Base-by-base conservation (phyloP, 1,284 basidiomycete species). In the Xerocomus nothofagi region DNA sequence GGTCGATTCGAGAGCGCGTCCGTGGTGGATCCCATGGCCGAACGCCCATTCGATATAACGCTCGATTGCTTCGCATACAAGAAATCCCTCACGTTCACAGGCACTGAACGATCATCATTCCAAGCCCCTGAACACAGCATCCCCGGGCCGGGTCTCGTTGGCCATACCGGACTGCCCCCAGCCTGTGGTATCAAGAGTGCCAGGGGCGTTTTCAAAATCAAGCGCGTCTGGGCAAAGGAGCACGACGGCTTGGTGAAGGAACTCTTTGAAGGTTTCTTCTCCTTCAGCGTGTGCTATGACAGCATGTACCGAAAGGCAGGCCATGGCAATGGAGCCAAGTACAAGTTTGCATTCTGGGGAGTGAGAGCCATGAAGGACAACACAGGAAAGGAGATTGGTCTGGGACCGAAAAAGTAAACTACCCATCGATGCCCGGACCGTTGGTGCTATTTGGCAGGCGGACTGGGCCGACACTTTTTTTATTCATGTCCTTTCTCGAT, bases 291-390 rank as follows among this genome's bases (percentile, higher is more conserved):
- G 9, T 57, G 43, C 43, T 69, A 72, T 37, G 67, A 69, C 39
- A 52, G 46, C 34, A 51, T 73, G 57, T 72, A 71, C 43, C 56
- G 57, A 18, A 64, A 68, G 45, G 70, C 61, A 30, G 68, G 68
- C 7, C 68, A 67, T 27, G 69, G 69, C 3, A 58, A 44, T 9
- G 71, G 70, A 14, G 57, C 61, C 17, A 62, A 46, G 29, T 49
- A 61, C 42, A 62, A 59, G 33, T 63, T 66, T 39, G 59, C 65
- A 1, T 73, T 74, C 45, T 74, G 71, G 73, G 72, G 62, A 10
- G 68, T 73, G 18, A 57, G 72, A 30, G 73, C 64, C 15, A 62
- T 63, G 58, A 73, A 50, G 47, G 65, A 65, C 33, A 68, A 67
- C 15, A 54, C 52, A 15, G 69, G 67, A 2, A 66, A 57, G 43